Base-by-base conservation (phyloP, 257 asterid species). In the Pogostemon cablin region DNA sequence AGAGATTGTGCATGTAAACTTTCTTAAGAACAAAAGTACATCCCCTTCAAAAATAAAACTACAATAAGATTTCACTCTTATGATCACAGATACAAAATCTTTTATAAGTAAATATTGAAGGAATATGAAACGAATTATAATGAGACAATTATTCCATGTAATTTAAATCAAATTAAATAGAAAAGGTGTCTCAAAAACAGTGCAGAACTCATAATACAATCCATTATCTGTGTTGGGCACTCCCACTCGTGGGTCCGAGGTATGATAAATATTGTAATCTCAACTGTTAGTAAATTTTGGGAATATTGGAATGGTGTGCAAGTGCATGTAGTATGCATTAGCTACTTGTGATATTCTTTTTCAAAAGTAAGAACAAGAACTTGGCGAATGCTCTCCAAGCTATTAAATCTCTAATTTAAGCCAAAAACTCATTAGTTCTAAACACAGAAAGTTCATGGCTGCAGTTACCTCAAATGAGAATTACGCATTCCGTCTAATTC, bases 401-500 rank as follows among this genome's bases (percentile, higher is more conserved):
- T 7, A 50, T 20, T 62, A 44, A 53, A 58, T 6, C 9, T 56
- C 75, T 32, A 6, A 39, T 37, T 48, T 69, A 38, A 44, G 17
- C 42, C 46, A n/a, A 61, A 71, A 35, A 62, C 32, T 25, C 32
- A 25, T 25, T 25, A 25, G 32, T 25, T 55, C 35, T 65, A 58
- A 72, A 25, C 4, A 43, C 47, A 69, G 32, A 5, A 47, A 49
- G 5, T 56, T 56, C 3, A 9, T 10, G 50, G 48, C 20, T 48
- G 77, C 73, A 65, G 54, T 79, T 79, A 91, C 98, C 98, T 95
- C 46, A 93, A 86, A 83, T 93, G 99, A 82, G 84, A 85, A 72
- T 84, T 79, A 50, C 86, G 86, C 98, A 95, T 93, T 81, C 99
- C 99, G 77, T 86, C 87, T 63, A 93, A 74, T 78, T 95, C 99